Percentiles rank a stretch among this genome's conserved stretches.
Evolutionary conservation across 2,329 filamentous ascomycete genomes (phyloP).

Genomic region (Paracamarosporium sp.): DNA sequence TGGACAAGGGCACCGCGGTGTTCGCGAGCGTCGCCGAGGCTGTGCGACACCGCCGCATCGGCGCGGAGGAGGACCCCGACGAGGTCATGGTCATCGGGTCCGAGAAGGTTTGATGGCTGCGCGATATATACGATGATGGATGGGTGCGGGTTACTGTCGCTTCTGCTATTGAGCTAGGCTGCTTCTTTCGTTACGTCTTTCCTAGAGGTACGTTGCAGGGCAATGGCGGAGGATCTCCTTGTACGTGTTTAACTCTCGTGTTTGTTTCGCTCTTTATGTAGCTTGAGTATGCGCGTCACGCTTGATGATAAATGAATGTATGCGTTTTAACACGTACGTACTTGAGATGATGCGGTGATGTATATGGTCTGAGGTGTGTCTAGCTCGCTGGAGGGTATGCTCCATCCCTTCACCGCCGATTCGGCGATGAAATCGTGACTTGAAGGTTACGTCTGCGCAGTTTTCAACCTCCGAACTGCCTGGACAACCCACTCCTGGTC

Average conservation of each 20-base stretch:
- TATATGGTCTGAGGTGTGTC: too few species aligned
- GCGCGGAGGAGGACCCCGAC: background rate
- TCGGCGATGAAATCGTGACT: too few species aligned
- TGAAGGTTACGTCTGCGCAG: too few species aligned
- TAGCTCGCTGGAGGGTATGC: too few species aligned
- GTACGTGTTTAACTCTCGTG: background rate
- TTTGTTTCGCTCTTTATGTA: background rate
- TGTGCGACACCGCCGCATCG: conserved; percentile 5
- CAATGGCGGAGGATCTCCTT: conserved; percentile 5
- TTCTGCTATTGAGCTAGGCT: background rate
- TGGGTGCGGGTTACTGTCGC: background rate
- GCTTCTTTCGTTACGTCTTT: background rate
- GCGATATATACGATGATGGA: background rate
- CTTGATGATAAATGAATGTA: too few species aligned
- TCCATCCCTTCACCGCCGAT: too few species aligned
- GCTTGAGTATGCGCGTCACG: too few species aligned
- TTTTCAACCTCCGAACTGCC: too few species aligned
- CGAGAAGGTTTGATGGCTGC: conserved; percentile 20
- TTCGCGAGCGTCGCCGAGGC: conserved; percentile 19
- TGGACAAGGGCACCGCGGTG: conserved; percentile 17
- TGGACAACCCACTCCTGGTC: too few species aligned
- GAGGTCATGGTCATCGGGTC: conserved; percentile 12
- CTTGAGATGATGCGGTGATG: too few species aligned
- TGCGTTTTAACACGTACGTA: too few species aligned
- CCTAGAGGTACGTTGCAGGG: background rate